Evolutionary conservation across 345 rosid genomes (phyloP).

Genomic region (Citrus sp.): DNA sequence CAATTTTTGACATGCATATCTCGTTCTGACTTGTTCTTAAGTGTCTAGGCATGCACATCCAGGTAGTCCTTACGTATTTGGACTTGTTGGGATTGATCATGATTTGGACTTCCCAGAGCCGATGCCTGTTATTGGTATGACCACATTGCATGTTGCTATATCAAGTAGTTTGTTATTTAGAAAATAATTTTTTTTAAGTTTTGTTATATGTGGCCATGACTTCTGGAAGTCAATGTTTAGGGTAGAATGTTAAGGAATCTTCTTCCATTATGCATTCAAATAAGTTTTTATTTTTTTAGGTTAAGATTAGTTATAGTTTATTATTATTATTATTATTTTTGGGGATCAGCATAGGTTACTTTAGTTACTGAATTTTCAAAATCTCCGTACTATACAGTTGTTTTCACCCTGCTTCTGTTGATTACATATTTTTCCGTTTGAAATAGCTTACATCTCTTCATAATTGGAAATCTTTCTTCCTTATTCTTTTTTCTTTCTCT

Average conservation of each 20-base stretch:
- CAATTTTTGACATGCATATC: slow-evolving; percentile 6
- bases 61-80: slow-evolving; percentile 97
- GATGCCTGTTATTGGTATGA: slow-evolving; percentile 91
- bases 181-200: not conserved
- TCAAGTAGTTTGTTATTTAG: not conserved
- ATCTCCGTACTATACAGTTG: not conserved
- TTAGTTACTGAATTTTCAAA: not conserved
- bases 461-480: not conserved
- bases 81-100: slow-evolving; percentile 93
- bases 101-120: slow-evolving; percentile 99
- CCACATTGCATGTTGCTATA: not conserved
- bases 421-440: not conserved
- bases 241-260: not conserved
- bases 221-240: not conserved
- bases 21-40: slow-evolving; percentile 40
- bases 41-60: slow-evolving; percentile 96
- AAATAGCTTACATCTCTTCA: not conserved
- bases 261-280: not conserved
- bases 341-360: not conserved
- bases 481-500: too few relatives aligned
- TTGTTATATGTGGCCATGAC: not conserved
- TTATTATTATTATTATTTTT: too few relatives aligned
- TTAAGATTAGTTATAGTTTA: not conserved
- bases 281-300: not conserved
- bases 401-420: not conserved